A percentile compares a stretch with the other conserved stretches of the same genome.
Conservation (phyloP, 768 basidiomycete genomes). For the Ephemerocybe angulata region DNA sequence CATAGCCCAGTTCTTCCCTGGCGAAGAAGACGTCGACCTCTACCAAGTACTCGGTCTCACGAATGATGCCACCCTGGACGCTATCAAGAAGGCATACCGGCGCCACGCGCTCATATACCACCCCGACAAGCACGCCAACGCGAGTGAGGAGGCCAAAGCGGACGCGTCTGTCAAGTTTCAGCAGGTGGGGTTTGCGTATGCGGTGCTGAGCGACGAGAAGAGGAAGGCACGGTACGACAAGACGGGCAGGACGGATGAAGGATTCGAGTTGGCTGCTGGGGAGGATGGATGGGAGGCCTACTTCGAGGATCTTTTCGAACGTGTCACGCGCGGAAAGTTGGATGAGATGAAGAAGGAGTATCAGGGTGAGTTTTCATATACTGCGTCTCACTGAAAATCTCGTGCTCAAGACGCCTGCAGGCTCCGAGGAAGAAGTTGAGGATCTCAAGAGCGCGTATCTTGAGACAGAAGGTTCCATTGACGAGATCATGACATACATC, state of each 20-base stretch:
- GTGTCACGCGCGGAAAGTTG: constrained; percentile 78
- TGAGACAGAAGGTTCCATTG: constrained; percentile 70
- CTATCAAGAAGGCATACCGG: constrained; percentile 83
- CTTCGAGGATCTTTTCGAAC: constrained; percentile 86
- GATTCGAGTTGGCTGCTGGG: constrained; percentile 61
- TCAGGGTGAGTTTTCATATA: constrained; percentile 58
- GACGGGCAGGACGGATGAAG: constrained; percentile 85
- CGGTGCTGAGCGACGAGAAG: constrained; percentile 78
- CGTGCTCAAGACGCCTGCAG: constrained; percentile 37
- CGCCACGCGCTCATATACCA: constrained; percentile 78
- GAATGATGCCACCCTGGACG: constrained; percentile 52
- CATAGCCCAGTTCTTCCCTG: constrained; percentile 73
- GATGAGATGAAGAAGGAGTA: constrained; percentile 94
- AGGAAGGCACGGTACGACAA: constrained; percentile 74
- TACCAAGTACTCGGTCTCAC: constrained; percentile 68
- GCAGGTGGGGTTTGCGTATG: constrained; percentile 92
- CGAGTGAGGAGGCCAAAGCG: constrained; percentile 56
- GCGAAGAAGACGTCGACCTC: constrained; percentile 66
- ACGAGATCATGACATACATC: constrained; percentile 77
- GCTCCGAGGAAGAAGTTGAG: constrained; percentile 77
- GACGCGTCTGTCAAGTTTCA: constrained; percentile 80
- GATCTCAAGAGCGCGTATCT: constrained; percentile 78
- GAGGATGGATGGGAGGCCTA: constrained; percentile 95
- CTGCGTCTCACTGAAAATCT: neutral
- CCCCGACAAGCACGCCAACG: constrained; percentile 82